Percentiles rank a stretch among this genome's conserved stretches.
Evolutionary conservation across 2,329 filamentous ascomycete genomes (phyloP).

Genomic region (Colletotrichum sp.): DNA sequence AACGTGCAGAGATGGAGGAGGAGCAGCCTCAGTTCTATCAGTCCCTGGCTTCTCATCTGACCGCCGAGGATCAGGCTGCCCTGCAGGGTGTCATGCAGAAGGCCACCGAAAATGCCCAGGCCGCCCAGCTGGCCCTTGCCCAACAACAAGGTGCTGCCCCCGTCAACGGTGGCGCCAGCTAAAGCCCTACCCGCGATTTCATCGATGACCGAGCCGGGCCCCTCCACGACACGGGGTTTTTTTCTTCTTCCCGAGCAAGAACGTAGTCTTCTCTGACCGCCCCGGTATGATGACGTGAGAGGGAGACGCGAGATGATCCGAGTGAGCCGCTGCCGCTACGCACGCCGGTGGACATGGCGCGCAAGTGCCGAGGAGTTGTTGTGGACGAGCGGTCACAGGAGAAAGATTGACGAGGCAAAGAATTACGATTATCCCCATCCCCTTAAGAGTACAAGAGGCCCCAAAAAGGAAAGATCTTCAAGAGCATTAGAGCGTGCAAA

Average conservation of each 20-base stretch:
- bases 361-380: constrained; percentile 9
- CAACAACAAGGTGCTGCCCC: constrained; percentile 27
- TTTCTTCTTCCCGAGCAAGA: neutral
- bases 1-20: constrained; percentile 76
- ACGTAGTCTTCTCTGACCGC: neutral
- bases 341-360: constrained; percentile 9
- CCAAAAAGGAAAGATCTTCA: constrained; percentile 19
- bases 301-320: constrained; percentile 22
- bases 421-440: constrained; percentile 18
- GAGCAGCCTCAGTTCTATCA: constrained; percentile 90
- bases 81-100: constrained; percentile 80
- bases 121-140: constrained; percentile 30
- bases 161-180: constrained; percentile 24
- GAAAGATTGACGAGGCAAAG: constrained; percentile 21
- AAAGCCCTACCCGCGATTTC: constrained; percentile 18
- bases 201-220: constrained; percentile 23
- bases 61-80: constrained; percentile 79
- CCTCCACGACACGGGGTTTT: constrained; percentile 2
- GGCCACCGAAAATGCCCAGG: constrained; percentile 48
- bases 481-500: constrained; percentile 24
- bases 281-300: constrained; percentile 5
- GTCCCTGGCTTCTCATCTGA: constrained; percentile 78
- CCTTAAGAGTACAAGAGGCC: constrained; percentile 18
- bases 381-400: constrained; percentile 15
- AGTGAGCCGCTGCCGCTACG: constrained; percentile 13